Percentiles rank a stretch among this genome's conserved stretches.
phyloP scores from a whole-genome alignment of 208 protist genomes.

The Vickermania ingenoplastis region DNA sequence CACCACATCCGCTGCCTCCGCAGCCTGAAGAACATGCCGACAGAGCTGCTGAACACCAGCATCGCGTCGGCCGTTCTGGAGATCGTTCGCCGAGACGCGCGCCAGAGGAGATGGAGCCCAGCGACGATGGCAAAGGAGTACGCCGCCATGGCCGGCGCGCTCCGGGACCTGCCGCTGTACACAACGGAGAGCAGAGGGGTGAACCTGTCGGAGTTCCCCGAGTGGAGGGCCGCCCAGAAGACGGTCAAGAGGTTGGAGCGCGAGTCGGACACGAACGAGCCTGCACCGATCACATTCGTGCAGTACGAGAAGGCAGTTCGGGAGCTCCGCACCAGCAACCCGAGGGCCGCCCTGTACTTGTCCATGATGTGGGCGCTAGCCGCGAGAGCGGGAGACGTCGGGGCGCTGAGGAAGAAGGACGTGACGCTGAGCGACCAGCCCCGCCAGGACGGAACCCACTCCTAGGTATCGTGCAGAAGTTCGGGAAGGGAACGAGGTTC shows the following conservation, averaged over 20 bases:
- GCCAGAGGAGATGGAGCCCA: slow-evolving; percentile 1
- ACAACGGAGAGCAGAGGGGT: neutral
- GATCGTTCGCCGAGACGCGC: neutral
- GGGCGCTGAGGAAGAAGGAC: neutral
- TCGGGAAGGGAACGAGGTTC: neutral
- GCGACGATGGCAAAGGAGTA: neutral
- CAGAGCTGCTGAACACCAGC: no score
- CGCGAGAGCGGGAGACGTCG: neutral
- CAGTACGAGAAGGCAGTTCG: neutral
- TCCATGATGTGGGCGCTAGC: neutral
- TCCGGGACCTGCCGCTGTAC: neutral
- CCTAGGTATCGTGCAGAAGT: neutral
- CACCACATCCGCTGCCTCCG: no score
- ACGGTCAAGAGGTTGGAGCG: slow-evolving; percentile 1
- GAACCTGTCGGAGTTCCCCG: neutral
- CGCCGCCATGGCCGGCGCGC: neutral
- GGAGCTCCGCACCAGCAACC: neutral
- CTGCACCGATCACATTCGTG: neutral
- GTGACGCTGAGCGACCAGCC: slow-evolving; percentile 1
- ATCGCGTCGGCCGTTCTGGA: no score
- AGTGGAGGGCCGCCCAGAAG: slow-evolving; percentile 1
- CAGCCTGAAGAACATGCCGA: no score
- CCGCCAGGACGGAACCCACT: neutral
- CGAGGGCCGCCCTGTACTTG: neutral
- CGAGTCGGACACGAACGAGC: neutral